Conservation (phyloP, 1,139 yeast species). For the Scheffersomyces lignicola region DNA sequence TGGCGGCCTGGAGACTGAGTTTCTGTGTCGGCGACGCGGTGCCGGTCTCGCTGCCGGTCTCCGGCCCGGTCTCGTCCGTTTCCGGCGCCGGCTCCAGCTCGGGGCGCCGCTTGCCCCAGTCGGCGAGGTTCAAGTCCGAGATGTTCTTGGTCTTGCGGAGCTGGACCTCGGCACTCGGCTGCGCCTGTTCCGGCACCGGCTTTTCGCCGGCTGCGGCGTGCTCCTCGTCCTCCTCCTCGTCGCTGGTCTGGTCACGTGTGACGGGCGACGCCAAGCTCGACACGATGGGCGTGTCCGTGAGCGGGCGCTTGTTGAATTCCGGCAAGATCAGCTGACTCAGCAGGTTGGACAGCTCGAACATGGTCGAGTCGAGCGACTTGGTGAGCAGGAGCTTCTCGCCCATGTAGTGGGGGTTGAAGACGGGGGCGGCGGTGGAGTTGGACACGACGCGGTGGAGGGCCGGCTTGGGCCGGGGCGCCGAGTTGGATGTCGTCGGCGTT, state of each 20-base stretch:
- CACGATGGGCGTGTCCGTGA: slow-evolving; percentile 70
- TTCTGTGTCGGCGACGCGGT: not conserved
- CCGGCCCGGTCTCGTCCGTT: too few relatives aligned
- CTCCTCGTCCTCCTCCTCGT: slow-evolving; percentile 20
- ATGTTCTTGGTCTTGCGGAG: slow-evolving; percentile 35
- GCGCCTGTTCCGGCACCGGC: slow-evolving; percentile 9
- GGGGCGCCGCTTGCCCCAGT: too few relatives aligned
- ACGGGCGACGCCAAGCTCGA: slow-evolving; percentile 57
- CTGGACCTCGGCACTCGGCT: slow-evolving; percentile 10
- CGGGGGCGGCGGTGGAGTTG: slow-evolving; percentile 1
- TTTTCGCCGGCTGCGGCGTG: too few relatives aligned
- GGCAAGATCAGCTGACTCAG: slow-evolving; percentile 36
- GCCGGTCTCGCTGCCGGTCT: too few relatives aligned
- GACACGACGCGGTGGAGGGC: not conserved
- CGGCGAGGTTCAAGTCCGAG: slow-evolving; percentile 43
- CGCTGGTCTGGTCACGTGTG: slow-evolving; percentile 32
- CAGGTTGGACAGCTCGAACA: slow-evolving; percentile 17
- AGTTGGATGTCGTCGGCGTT: slow-evolving; percentile 6
- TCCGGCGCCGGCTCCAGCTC: too few relatives aligned
- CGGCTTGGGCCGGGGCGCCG: not conserved
- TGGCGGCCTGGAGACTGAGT: slow-evolving; percentile 10
- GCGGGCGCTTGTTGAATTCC: slow-evolving; percentile 65
- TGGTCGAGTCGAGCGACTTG: slow-evolving; percentile 32
- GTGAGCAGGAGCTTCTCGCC: slow-evolving; percentile 22
- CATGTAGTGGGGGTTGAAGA: slow-evolving; percentile 14